Evolutionary conservation across 768 basidiomycete genomes (phyloP).

Genomic region (Solioccasus polychromus): DNA sequence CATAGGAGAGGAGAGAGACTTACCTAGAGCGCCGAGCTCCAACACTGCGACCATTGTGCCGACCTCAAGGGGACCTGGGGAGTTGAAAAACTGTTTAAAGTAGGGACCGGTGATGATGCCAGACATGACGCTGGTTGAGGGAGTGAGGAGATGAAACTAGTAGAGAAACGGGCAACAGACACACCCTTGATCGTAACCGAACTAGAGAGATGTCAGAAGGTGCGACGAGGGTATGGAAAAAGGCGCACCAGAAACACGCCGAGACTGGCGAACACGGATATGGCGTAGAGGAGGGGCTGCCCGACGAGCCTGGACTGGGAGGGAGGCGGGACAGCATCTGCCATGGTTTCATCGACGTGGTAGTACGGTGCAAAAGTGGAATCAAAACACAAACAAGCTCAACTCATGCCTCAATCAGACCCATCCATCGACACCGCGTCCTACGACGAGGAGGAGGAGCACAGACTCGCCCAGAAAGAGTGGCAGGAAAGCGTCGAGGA

Average conservation of each 20-base stretch:
- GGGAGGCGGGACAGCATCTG: slow-evolving; percentile 25
- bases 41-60: slow-evolving; percentile 97
- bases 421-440: slow-evolving; percentile 58
- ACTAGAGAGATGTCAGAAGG: slow-evolving; percentile 37
- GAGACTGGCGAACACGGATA: slow-evolving; percentile 78
- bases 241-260: slow-evolving; percentile 78
- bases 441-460: slow-evolving; percentile 68
- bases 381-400: slow-evolving; percentile 18
- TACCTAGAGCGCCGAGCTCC: slow-evolving; percentile 89
- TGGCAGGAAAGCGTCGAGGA: slow-evolving; percentile 92
- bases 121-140: slow-evolving; percentile 67
- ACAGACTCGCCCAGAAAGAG: slow-evolving; percentile 77
- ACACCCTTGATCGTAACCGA: slow-evolving; percentile 87
- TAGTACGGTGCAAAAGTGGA: no score
- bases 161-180: slow-evolving; percentile 5
- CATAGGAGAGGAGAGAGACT: slow-evolving; percentile 21
- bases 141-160: slow-evolving; percentile 3
- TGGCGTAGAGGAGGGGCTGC: slow-evolving; percentile 72
- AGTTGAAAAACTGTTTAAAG: slow-evolving; percentile 78
- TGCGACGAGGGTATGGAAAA: not conserved
- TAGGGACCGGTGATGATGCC: slow-evolving; percentile 88
- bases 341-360: slow-evolving; percentile 51
- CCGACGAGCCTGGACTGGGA: slow-evolving; percentile 63
- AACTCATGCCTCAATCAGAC: slow-evolving; percentile 61
- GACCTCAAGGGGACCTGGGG: slow-evolving; percentile 67